Evolutionary conservation across 257 asterid species (phyloP), one percentile per base, ranked within the genome.

Genomic region (Nicotiana otophora): DNA sequence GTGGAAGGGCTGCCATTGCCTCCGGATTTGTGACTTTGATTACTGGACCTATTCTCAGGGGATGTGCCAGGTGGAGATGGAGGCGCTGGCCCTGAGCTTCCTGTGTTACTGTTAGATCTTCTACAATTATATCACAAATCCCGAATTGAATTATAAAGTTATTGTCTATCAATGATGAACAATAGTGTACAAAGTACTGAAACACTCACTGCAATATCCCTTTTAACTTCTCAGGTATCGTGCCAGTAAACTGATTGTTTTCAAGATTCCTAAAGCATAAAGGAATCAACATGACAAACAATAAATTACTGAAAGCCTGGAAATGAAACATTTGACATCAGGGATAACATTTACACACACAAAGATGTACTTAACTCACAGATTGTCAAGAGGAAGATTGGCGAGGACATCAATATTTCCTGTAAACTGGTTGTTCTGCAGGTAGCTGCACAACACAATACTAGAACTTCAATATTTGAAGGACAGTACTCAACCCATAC

Each of bases 61-160:
- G 97, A 93, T 20, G 97, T 88, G 83, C 99, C 97, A 55, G 99
- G 98, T 39, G 99, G 99, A 51, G 99, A 93, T 58, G 99, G 95
- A 74, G 97, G 96, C 10, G 96, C 98, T 10, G 98, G 88, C 80
- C 97, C 98, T 0, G 91, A 58, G 85, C 84, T 89, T 87, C 93
- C 90, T 23, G 89, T 87, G 86, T 96, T 96, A 57, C 97, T 95
- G 61, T 84, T 89, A 7, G 91, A 62, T 81, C 97, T 96, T 90
- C 82, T 30, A 77, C 79, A 82, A 66, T 74, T 15, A 48, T 64
- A 89, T 42, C 46, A 82, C 72, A 82, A 81, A 83, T 33, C 31
- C 80, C 4, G 20, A 39, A 39, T 62, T 60, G 23, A 19, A 39
- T 55, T 7, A 66, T 30, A 62, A 46, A 31, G 57, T n/a, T 65